Percentiles rank a stretch among this genome's conserved stretches.
Conservation (phyloP, 139 green algal species). For the Choricystis sp. region DNA sequence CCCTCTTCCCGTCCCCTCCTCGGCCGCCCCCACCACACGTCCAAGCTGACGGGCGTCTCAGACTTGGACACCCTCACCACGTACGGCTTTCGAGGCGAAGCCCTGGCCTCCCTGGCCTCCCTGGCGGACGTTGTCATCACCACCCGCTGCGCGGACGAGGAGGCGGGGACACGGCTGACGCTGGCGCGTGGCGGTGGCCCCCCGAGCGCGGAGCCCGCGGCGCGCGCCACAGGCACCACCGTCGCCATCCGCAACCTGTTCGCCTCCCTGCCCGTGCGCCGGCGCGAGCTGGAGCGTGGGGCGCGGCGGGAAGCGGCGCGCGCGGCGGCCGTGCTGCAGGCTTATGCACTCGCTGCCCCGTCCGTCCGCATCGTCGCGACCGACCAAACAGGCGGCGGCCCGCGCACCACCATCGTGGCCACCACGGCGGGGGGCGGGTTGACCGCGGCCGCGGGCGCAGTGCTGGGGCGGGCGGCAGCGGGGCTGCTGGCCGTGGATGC, state of each 20-base stretch:
- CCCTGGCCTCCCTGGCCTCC: slow-evolving; percentile 80
- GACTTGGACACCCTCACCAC: slow-evolving; percentile 65
- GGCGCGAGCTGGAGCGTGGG: slow-evolving; percentile 56
- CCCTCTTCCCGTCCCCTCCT: slow-evolving; percentile 51
- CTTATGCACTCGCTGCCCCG: slow-evolving; percentile 40
- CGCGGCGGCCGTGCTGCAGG: slow-evolving; percentile 43
- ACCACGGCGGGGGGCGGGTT: slow-evolving; percentile 25
- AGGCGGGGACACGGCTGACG: slow-evolving; percentile 31
- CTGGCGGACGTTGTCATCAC: slow-evolving; percentile 46
- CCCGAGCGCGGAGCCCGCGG: slow-evolving; percentile 9
- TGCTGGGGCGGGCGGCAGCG: slow-evolving; percentile 67
- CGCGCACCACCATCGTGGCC: slow-evolving; percentile 41
- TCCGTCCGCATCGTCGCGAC: slow-evolving; percentile 45
- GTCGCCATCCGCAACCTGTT: slow-evolving; percentile 75
- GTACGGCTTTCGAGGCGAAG: slow-evolving; percentile 94
- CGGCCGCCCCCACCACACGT: slow-evolving; percentile 90
- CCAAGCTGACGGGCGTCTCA: slow-evolving; percentile 67
- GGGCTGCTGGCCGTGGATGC: slow-evolving; percentile 43
- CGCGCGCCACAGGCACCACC: slow-evolving; percentile 72
- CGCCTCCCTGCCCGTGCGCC: slow-evolving; percentile 66
- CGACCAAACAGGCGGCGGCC: slow-evolving; percentile 40
- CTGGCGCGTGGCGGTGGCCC: slow-evolving; percentile 48
- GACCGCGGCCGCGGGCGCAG: slow-evolving; percentile 48
- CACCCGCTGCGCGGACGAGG: slow-evolving; percentile 56
- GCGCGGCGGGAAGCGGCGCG: slow-evolving; percentile 68